These are phyloP conservation scores for Torulaspora quercuum DNA, from an alignment of 805 yeast species.

Conservation along the genomic window DNA sequence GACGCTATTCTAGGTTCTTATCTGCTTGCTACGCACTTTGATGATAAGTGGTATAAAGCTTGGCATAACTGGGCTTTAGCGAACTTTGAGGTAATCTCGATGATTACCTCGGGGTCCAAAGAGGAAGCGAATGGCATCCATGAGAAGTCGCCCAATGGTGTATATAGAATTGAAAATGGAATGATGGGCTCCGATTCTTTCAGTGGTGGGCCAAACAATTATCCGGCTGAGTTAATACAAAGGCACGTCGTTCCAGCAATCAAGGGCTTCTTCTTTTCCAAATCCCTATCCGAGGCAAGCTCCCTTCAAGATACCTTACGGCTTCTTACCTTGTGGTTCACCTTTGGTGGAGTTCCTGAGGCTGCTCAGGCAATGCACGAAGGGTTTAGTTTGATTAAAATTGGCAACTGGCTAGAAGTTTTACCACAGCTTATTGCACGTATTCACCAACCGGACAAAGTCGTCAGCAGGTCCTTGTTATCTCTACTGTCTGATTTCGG, in stretches of 20 bases:
- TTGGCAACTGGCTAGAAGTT: conserved; percentile 94
- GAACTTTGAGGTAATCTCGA: conserved; percentile 88
- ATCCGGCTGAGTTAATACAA: conserved; percentile 57
- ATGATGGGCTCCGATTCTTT: conserved; percentile 34
- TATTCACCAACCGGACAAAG: conserved; percentile 89
- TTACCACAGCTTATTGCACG: conserved; percentile 94
- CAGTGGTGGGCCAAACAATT: conserved; percentile 30
- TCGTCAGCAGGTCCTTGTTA: conserved; percentile 74
- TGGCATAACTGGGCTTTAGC: conserved; percentile 99
- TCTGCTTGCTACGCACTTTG: conserved; percentile 91
- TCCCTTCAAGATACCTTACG: conserved; percentile 92
- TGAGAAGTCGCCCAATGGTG: conserved; percentile 14
- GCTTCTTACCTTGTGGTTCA: conserved; percentile 89
- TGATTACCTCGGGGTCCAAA: conserved; percentile 38
- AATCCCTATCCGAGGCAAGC: conserved; percentile 78
- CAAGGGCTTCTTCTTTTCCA: conserved; percentile 92
- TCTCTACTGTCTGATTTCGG: conserved; percentile 84
- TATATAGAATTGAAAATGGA: conserved; percentile 23
- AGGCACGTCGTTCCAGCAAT: conserved; percentile 95
- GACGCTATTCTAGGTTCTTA: conserved; percentile 89
- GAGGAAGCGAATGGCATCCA: conserved; percentile 22
- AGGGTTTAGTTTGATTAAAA: conserved; percentile 83
- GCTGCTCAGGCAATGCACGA: conserved; percentile 87
- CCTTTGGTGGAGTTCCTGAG: conserved; percentile 89
- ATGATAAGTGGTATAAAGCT: conserved; percentile 91